These are phyloP conservation scores for Botryosphaeria dothidea DNA, from an alignment of 2,329 filamentous ascomycete species.

Conservation along the genomic window DNA sequence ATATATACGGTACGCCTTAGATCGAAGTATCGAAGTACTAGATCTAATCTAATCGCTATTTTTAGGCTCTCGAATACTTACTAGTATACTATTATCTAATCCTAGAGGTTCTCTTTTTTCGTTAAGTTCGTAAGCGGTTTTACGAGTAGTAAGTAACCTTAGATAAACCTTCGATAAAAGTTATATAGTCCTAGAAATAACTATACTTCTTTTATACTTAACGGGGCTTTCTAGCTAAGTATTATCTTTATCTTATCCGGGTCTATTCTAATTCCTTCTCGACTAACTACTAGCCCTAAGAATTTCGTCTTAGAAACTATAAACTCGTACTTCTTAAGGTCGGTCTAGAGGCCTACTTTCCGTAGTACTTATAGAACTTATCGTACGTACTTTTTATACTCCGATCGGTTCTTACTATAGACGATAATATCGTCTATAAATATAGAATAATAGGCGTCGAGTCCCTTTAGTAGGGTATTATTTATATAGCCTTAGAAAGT, in stretches of 20 bases:
- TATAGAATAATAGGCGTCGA: neutral
- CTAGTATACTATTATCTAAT: neutral
- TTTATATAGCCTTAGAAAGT: slow-evolving; percentile 27
- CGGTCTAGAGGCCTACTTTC: neutral
- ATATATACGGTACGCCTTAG: neutral
- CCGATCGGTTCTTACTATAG: neutral
- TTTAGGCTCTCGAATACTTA: neutral
- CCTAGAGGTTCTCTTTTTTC: no score
- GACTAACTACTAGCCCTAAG: neutral
- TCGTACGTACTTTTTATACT: neutral
- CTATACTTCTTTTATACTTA: slow-evolving; percentile 20
- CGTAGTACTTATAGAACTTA: neutral
- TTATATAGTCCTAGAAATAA: slow-evolving; percentile 28
- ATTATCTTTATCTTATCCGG: neutral
- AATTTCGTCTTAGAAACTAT: neutral
- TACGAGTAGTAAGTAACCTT: slow-evolving; percentile 23
- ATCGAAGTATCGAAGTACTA: neutral
- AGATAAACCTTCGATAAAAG: slow-evolving; percentile 30
- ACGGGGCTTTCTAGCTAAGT: neutral
- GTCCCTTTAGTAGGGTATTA: neutral
- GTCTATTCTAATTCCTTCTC: slow-evolving; percentile 12
- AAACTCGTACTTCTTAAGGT: slow-evolving; percentile 4
- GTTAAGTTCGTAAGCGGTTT: slow-evolving; percentile 11
- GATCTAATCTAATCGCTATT: neutral
- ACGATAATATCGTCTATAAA: slow-evolving; percentile 3